phyloP scores from a whole-genome alignment of 345 rosid genomes.

The Linum lewisii region DNA sequence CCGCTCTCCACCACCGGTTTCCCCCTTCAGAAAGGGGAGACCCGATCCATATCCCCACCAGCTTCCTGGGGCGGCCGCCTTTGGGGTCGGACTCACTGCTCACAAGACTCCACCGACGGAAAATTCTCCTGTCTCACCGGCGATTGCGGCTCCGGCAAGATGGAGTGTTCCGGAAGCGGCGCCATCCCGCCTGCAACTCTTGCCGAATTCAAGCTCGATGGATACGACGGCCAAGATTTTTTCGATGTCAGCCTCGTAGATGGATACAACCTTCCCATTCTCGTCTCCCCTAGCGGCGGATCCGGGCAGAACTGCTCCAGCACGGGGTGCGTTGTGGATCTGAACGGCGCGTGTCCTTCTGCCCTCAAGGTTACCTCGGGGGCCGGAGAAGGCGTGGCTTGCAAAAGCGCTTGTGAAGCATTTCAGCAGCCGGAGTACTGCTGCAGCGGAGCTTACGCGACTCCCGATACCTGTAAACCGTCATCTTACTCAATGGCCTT shows the following conservation, averaged over 20 bases:
- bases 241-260: slow-evolving; percentile 90
- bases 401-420: slow-evolving; percentile 91
- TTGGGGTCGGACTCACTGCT: slow-evolving; percentile 84
- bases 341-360: slow-evolving; percentile 68
- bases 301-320: slow-evolving; percentile 48
- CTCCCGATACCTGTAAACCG: slow-evolving; percentile 75
- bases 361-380: slow-evolving; percentile 53
- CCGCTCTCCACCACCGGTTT: slow-evolving; percentile 76
- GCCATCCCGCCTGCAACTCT: slow-evolving; percentile 84
- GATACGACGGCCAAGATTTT: slow-evolving; percentile 61
- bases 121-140: slow-evolving; percentile 70
- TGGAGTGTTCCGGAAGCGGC: slow-evolving; percentile 70
- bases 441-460: slow-evolving; percentile 58
- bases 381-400: slow-evolving; percentile 45
- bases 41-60: slow-evolving; percentile 49
- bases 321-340: slow-evolving; percentile 70
- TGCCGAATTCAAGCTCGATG: slow-evolving; percentile 77
- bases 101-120: slow-evolving; percentile 45
- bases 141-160: slow-evolving; percentile 70
- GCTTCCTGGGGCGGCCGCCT: slow-evolving; percentile 87
- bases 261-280: slow-evolving; percentile 81
- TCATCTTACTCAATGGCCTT: slow-evolving; percentile 61
- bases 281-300: slow-evolving; percentile 75
- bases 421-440: slow-evolving; percentile 71
- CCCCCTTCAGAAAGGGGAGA: slow-evolving; percentile 56